Evolutionary conservation across 2,329 filamentous ascomycete species (phyloP).

Genomic region (Calonectria fujianensis): DNA sequence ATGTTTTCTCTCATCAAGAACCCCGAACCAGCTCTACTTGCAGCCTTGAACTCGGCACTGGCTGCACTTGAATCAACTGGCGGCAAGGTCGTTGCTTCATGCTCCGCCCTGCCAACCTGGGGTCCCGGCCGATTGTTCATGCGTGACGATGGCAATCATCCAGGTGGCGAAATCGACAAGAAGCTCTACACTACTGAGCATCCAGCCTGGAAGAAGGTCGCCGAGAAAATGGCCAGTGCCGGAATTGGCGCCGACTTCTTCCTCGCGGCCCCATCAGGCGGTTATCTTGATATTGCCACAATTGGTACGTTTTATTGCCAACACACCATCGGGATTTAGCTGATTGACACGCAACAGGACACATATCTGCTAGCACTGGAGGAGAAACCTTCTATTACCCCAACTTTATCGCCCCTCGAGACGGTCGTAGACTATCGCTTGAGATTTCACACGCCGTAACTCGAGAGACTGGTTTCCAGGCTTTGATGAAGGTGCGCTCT

Average conservation of each 20-base stretch:
- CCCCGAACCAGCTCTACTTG: conserved; percentile 90
- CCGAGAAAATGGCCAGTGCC: conserved; percentile 89
- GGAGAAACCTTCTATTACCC: conserved; percentile 98
- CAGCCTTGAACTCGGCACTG: conserved; percentile 88
- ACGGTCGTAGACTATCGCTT: conserved; percentile 86
- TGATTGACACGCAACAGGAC: conserved; percentile 70
- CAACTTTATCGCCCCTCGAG: conserved; percentile 92
- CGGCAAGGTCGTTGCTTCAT: conserved; percentile 92
- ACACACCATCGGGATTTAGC: not conserved
- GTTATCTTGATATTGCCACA: conserved; percentile 94
- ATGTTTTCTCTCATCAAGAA: conserved; percentile 94
- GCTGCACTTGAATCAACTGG: conserved; percentile 90
- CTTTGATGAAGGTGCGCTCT: conserved; percentile 98
- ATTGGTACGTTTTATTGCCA: conserved; percentile 76
- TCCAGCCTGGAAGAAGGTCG: conserved; percentile 88
- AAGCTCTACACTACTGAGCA: conserved; percentile 95
- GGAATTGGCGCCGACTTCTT: conserved; percentile 97
- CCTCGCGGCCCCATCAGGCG: conserved; percentile 90
- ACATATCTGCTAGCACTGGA: conserved; percentile 91
- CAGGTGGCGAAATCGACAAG: conserved; percentile 91
- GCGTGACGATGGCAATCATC: conserved; percentile 90
- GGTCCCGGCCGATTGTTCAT: conserved; percentile 90
- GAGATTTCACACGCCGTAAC: conserved; percentile 92
- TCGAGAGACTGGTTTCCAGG: conserved; percentile 95
- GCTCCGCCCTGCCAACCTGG: conserved; percentile 92